These are phyloP conservation scores for Syzygium oleosum DNA, from an alignment of 345 rosid species.

Conservation along the genomic window DNA sequence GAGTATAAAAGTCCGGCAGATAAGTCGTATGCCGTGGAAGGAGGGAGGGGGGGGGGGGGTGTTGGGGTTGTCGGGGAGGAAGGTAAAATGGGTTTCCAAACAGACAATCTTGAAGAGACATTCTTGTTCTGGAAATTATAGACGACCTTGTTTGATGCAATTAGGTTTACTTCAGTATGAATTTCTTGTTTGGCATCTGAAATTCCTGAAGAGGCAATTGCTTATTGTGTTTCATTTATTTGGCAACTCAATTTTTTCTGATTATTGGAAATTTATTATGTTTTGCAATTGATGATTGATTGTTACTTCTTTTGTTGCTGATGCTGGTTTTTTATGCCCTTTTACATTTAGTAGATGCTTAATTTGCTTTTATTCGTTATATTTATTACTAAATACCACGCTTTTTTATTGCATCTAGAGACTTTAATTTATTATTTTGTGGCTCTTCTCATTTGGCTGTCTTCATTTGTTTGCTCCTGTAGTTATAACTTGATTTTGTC, in stretches of 20 bases:
- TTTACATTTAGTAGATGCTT: not conserved
- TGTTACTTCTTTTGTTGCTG: not conserved
- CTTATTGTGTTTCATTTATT: not conserved
- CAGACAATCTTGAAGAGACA: not conserved
- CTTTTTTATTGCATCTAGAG: not conserved
- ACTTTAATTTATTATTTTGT: not conserved
- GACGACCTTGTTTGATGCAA: not conserved
- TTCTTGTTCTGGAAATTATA: not conserved
- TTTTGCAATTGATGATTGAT: not conserved
- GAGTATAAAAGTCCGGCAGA: not conserved
- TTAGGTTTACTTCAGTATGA: not conserved
- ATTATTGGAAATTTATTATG: not conserved
- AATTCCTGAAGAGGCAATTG: not conserved
- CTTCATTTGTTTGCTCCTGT: not conserved
- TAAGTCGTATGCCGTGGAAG: not conserved
- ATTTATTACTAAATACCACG: not conserved
- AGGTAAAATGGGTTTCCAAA: not conserved
- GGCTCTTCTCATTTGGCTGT: not conserved
- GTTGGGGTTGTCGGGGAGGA: not conserved
- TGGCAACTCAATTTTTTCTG: not conserved
- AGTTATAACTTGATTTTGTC: not conserved
- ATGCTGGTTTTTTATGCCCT: not conserved
- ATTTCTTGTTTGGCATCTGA: not conserved
- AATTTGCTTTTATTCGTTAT: not conserved
- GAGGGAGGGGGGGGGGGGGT: not conserved